These are phyloP conservation scores for Dioscorea alata DNA, from an alignment of 106 monocot genomes.

Conservation along the genomic window DNA sequence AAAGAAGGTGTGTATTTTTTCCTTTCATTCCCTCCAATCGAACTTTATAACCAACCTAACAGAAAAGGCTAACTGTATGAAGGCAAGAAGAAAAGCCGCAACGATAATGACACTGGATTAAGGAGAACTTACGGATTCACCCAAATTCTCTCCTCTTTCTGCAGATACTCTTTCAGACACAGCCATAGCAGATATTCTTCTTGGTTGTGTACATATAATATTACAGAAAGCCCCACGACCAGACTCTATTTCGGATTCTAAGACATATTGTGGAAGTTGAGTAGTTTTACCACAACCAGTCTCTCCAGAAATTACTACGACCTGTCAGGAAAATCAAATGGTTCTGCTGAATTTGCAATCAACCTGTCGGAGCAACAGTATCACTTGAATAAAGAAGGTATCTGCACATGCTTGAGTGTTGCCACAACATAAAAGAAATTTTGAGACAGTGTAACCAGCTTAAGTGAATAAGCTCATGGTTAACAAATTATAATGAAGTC, in stretches of 20 bases:
- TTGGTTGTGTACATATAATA: constrained; percentile 96
- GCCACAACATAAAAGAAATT: too few relatives aligned
- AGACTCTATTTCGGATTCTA: constrained; percentile 97
- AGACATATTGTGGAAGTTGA: constrained; percentile 93
- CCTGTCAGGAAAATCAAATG: constrained; percentile 27
- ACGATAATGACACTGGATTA: constrained; percentile 1
- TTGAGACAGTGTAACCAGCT: too few relatives aligned
- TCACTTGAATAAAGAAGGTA: too few relatives aligned
- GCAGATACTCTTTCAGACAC: constrained; percentile 94
- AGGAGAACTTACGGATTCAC: constrained; percentile 72
- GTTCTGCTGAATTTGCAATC: too few relatives aligned
- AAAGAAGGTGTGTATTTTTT: constrained; percentile 98
- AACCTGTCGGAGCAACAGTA: too few relatives aligned
- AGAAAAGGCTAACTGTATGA: constrained; percentile 44
- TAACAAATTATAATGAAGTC: too few relatives aligned
- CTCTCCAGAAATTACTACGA: constrained; percentile 96
- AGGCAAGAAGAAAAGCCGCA: constrained; percentile 25
- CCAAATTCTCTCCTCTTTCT: constrained; percentile 94
- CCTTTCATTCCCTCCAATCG: constrained; percentile 98
- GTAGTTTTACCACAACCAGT: constrained; percentile 99
- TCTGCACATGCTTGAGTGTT: too few relatives aligned
- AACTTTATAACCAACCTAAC: constrained; percentile 98
- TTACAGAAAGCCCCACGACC: constrained; percentile 99
- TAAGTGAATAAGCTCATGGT: too few relatives aligned
- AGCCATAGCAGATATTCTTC: constrained; percentile 99